Evolutionary conservation across 495 filamentous ascomycete species (phyloP).

Genomic region (Xylaria nigripes): DNA sequence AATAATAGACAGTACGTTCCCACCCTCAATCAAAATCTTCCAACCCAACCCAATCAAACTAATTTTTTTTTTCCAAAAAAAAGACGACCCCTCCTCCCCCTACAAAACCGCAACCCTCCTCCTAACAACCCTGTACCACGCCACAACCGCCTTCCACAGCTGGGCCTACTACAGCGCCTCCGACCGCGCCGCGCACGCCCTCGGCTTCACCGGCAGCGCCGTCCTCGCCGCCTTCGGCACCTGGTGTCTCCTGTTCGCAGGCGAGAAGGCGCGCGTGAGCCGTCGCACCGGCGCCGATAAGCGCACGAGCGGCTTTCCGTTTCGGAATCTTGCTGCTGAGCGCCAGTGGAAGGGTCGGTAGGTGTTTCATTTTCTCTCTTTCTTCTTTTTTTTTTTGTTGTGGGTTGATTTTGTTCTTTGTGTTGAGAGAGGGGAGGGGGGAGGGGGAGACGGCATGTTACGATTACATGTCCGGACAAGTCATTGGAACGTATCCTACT

Average conservation of each 20-base stretch:
- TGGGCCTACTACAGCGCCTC: constrained; percentile 55
- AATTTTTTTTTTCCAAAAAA: neutral
- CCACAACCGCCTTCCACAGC: constrained; percentile 53
- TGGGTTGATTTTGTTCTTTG: neutral
- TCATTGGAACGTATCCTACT: no score
- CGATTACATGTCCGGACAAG: no score
- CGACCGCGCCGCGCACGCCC: constrained; percentile 44
- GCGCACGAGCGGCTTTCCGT: constrained; percentile 74
- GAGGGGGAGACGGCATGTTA: no score
- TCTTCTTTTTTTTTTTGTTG: no score
- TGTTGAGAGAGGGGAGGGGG: neutral
- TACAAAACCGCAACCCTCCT: constrained; percentile 62
- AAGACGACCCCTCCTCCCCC: constrained; percentile 32
- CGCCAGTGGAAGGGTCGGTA: constrained; percentile 7
- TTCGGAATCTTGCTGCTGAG: constrained; percentile 45
- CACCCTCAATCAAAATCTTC: neutral
- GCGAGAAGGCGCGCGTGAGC: constrained; percentile 53
- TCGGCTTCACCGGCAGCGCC: constrained; percentile 44
- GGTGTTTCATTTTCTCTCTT: no score
- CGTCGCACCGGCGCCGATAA: constrained; percentile 70
- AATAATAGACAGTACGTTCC: constrained; percentile 18
- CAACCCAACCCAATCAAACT: neutral
- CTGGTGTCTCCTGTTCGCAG: constrained; percentile 71
- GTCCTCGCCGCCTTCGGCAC: constrained; percentile 53
- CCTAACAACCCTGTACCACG: constrained; percentile 59